Evolutionary conservation across 306 rosid species (phyloP).

Genomic region (Elaeagnus macrophylla): DNA sequence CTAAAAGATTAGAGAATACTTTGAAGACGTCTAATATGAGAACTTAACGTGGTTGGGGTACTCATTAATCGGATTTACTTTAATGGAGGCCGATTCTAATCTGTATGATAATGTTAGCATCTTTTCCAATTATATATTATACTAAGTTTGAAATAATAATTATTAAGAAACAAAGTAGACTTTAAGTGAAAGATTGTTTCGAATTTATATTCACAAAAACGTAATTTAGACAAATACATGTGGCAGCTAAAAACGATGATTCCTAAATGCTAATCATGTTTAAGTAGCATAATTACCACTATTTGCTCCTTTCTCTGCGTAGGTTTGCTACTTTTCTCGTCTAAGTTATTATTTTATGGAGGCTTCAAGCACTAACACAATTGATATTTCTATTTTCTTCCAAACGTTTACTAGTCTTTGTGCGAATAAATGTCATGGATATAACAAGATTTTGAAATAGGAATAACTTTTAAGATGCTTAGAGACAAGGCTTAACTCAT

Average conservation of each 20-base stretch:
- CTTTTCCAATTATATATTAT: constrained; percentile 2
- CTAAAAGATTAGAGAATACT: not conserved
- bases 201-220: constrained; percentile 1
- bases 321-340: not conserved
- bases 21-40: not conserved
- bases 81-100: constrained; percentile 4
- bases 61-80: not conserved
- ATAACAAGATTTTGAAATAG: too few species aligned
- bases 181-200: constrained; percentile 26
- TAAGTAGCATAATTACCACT: not conserved
- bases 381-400: too few species aligned
- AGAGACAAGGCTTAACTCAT: too few species aligned
- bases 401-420: too few species aligned
- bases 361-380: too few species aligned
- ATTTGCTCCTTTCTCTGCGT: not conserved
- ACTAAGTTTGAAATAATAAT: constrained; percentile 9
- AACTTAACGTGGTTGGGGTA: not conserved
- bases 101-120: constrained; percentile 12
- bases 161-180: constrained; percentile 23
- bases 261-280: not conserved
- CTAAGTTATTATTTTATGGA: too few species aligned
- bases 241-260: constrained; percentile 22
- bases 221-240: constrained; percentile 22
- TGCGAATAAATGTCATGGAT: too few species aligned
- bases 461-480: too few species aligned